phyloP scores from a whole-genome alignment of 257 asterid genomes.

The Capsicum rhomboideum region DNA sequence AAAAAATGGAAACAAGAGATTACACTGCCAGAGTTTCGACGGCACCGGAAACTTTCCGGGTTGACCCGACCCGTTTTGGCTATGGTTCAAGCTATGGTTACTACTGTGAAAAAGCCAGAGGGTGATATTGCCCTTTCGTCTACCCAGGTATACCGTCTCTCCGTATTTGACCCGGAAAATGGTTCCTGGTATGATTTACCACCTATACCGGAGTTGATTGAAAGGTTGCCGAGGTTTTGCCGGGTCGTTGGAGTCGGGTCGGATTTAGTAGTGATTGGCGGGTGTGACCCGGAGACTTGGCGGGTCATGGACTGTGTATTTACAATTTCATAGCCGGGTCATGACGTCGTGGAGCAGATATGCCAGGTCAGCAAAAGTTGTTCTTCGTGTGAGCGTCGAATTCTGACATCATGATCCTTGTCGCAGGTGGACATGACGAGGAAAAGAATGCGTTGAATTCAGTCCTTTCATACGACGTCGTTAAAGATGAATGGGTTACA shows the following conservation, averaged over 20 bases:
- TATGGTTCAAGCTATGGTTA: slow-evolving; percentile 7
- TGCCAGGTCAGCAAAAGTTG: slow-evolving; percentile 10
- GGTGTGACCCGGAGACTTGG: slow-evolving; percentile 15
- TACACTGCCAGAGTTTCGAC: slow-evolving; percentile 5
- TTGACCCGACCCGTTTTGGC: slow-evolving; percentile 8
- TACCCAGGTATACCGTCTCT: neutral
- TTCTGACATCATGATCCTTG: neutral
- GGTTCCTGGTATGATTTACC: slow-evolving; percentile 8
- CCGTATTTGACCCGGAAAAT: slow-evolving; percentile 3
- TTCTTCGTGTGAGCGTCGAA: slow-evolving; percentile 16
- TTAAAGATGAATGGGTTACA: slow-evolving; percentile 3
- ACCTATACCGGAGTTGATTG: slow-evolving; percentile 4
- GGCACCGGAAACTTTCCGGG: neutral
- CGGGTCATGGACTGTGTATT: neutral
- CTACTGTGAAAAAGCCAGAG: neutral
- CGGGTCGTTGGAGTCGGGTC: slow-evolving; percentile 8
- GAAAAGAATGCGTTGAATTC: slow-evolving; percentile 5
- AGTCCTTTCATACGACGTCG: neutral
- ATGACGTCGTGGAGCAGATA: slow-evolving; percentile 17
- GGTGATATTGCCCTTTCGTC: neutral
- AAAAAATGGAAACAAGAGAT: slow-evolving; percentile 4
- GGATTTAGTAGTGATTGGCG: slow-evolving; percentile 17
- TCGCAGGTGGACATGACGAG: slow-evolving; percentile 19
- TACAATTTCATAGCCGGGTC: slow-evolving; percentile 6
- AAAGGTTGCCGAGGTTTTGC: slow-evolving; percentile 17